A percentile compares a stretch with the other conserved stretches of the same genome.
phyloP scores from a whole-genome alignment of 2,329 filamentous ascomycete species.

The Fusarium clavum region DNA sequence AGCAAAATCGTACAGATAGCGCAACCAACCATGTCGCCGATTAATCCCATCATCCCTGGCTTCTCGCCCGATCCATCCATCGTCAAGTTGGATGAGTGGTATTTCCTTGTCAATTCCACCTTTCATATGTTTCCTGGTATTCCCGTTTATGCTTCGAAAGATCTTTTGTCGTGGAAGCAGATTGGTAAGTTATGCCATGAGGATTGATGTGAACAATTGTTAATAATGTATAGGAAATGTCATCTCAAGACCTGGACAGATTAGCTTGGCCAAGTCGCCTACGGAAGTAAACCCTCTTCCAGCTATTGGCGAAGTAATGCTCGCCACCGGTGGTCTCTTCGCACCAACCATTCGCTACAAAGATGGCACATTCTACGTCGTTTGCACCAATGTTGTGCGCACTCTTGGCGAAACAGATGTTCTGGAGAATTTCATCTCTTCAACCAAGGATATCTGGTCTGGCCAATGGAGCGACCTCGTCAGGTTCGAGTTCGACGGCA shows the following conservation, averaged over 20 bases:
- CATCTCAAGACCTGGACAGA: not conserved
- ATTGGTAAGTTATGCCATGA: not conserved
- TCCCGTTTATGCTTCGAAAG: conserved; percentile 9
- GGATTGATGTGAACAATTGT: too few relatives aligned
- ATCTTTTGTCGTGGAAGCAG: conserved; percentile 15
- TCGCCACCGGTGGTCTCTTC: conserved; percentile 2
- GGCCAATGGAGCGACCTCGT: conserved; percentile 13
- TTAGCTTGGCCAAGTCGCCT: not conserved
- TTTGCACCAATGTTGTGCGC: conserved; percentile 11
- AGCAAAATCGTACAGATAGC: not conserved
- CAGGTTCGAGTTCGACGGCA: conserved; percentile 10
- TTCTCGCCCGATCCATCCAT: conserved; percentile 25
- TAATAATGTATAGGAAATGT: conserved; percentile 5
- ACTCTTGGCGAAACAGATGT: not conserved
- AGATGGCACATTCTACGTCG: conserved; percentile 9
- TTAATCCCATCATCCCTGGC: conserved; percentile 23
- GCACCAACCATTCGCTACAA: conserved; percentile 14
- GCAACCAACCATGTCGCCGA: conserved; percentile 8
- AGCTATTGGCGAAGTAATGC: conserved; percentile 5
- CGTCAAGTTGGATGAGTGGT: conserved; percentile 20
- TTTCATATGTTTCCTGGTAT: conserved; percentile 27
- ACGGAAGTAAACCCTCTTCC: conserved; percentile 16
- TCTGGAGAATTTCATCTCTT: conserved; percentile 6
- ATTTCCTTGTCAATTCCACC: conserved; percentile 24
- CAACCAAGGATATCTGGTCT: conserved; percentile 13